Evolutionary conservation across 805 yeast species (phyloP).

Genomic region (Candida pseudoglaebosa): DNA sequence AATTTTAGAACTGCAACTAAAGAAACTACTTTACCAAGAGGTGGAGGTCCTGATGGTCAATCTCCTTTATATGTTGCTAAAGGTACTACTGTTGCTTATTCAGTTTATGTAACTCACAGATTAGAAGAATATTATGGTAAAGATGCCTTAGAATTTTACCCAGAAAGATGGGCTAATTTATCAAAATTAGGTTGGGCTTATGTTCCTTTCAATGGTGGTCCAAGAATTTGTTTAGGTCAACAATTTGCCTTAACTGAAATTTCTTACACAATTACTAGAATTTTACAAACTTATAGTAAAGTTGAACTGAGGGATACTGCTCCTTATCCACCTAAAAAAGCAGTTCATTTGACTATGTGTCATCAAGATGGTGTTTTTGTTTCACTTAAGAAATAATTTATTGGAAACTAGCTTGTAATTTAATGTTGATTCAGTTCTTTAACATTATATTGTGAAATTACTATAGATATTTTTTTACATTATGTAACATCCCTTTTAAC

Average conservation of each 20-base stretch:
- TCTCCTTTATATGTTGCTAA: conserved; percentile 41
- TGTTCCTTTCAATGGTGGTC: conserved; percentile 55
- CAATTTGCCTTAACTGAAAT: conserved; percentile 56
- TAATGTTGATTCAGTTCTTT: not conserved
- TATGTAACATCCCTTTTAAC: not conserved
- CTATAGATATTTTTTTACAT: not conserved
- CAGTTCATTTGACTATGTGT: conserved; percentile 26
- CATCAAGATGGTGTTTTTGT: conserved; percentile 20
- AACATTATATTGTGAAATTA: not conserved
- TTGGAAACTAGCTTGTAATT: too few species aligned
- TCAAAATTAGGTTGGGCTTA: conserved; percentile 44
- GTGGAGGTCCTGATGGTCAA: conserved; percentile 30
- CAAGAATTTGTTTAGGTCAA: conserved; percentile 54
- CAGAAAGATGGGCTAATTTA: conserved; percentile 46
- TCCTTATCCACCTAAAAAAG: conserved; percentile 29
- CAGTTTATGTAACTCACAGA: conserved; percentile 44
- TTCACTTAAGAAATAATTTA: conserved; percentile 2
- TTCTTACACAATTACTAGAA: conserved; percentile 39
- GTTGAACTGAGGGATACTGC: conserved; percentile 15
- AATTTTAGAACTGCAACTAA: conserved; percentile 24
- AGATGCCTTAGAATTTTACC: conserved; percentile 43
- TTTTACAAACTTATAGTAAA: conserved; percentile 24
- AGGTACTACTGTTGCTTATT: conserved; percentile 41
- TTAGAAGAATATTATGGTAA: conserved; percentile 38
- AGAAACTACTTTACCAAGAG: conserved; percentile 25